A percentile compares a stretch with the other conserved stretches of the same genome.
Evolutionary conservation across 352 stramenopile species (phyloP).

Genomic region (Blastocystis sp.): DNA sequence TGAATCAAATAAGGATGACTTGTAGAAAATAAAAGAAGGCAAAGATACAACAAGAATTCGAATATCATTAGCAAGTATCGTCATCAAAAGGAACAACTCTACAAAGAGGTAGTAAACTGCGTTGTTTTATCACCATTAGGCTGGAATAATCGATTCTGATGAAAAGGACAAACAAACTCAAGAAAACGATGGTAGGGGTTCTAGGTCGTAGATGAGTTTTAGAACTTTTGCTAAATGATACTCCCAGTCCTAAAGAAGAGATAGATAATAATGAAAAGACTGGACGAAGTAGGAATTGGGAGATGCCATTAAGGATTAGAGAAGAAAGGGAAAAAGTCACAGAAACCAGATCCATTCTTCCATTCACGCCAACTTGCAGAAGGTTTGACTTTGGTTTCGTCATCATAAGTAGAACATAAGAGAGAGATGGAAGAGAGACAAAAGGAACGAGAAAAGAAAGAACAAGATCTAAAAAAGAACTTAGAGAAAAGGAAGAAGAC

Average conservation of each 20-base stretch:
- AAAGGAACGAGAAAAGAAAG: conserved; percentile 16
- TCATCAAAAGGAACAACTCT: conserved; percentile 29
- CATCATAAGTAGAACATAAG: conserved; percentile 20
- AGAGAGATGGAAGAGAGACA: background rate
- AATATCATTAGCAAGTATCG: conserved; percentile 55
- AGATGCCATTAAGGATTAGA: background rate
- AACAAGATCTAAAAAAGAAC: background rate
- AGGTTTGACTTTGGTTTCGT: background rate
- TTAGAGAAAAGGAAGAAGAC: background rate
- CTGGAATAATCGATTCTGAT: background rate
- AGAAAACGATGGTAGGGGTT: background rate
- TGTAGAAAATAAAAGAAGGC: conserved; percentile 31
- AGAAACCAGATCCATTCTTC: conserved; percentile 51
- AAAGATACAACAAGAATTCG: conserved; percentile 44
- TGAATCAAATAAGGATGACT: background rate
- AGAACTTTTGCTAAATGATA: conserved; percentile 23
- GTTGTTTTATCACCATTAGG: background rate
- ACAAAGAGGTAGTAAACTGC: conserved; percentile 20
- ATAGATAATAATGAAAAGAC: background rate
- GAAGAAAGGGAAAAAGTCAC: background rate
- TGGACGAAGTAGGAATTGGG: background rate
- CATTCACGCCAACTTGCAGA: conserved; percentile 32
- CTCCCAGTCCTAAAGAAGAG: background rate
- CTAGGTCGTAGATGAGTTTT: background rate
- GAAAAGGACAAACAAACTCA: background rate